Base-by-base conservation (phyloP, 129 eudicot species). In the Mikania micrantha region DNA sequence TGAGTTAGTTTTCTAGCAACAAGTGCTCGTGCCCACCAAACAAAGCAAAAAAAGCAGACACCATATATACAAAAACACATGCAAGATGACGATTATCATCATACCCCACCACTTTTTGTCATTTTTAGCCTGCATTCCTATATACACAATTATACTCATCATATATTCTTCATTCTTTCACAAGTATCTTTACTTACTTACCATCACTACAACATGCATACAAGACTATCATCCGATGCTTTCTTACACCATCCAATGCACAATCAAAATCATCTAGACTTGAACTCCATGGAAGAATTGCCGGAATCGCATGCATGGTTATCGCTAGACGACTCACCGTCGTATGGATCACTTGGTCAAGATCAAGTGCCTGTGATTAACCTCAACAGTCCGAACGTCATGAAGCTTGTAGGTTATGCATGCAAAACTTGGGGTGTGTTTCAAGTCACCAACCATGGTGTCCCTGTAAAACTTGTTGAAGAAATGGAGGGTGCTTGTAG, bases 231-330 rank as follows among this genome's bases (percentile, higher is more conserved):
- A n/a, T 65, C 80, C 16, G 68, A 71, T 49, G 39, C 71, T 79
- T 45, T 83, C 21, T 56, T n/a, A 64, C 27, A 74, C 27, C 64
- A 75, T 2, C 15, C 71, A 29, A 66, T 68, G 31, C 31, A 39
- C 35, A 76, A 28, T 44, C 86, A 79, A 5, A 75, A 78, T 19
- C 62, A 34, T 53, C 56, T 86, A 32, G 97, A 91, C 77, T 73
- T 91, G 17, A 63, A 73, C 25, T 79, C 96, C 17, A 24, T 88
- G 61, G 69, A 85, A 64, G 88, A 91, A 70, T 48, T 91, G 22
- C 97, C 97, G 0, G 97, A 91, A 27, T 74, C 97, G 0, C 92
- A 83, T 76, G 86, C 85, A 79, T 91, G 97, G 97, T 48, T 70
- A 49, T 65, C 78, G 0, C 68, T 12, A 8, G 61, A 75, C 7